Base-by-base conservation (phyloP, 2,329 filamentous ascomycete species). In the Zalaria obscura region DNA sequence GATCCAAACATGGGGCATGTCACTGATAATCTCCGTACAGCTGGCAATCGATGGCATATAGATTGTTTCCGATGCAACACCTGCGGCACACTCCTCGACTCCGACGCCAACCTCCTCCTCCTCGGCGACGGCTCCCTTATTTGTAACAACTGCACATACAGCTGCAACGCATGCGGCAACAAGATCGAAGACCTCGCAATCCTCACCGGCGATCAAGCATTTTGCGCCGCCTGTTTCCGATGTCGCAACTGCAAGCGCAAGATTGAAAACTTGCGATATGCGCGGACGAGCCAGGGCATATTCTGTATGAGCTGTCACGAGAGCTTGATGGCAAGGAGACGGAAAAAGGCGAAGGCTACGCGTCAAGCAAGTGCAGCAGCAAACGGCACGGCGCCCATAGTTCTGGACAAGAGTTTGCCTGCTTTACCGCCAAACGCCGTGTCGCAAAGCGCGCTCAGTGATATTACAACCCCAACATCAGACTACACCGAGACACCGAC, bases 251-350 rank as follows among this genome's bases (percentile, higher is more conserved):
- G 91, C 72, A 98, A 96, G 69, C 79, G 84, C 59, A 95, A 95
- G 69, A 98, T 98, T 46, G 91, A 98, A 64, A 98, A 98, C 60
- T 71, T 98, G 49, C 80, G 89, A 60, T 98, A 96, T 76, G 91
- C 91, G 41, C 79, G 91, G 56, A 98, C 91, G 1, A 95, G 89
- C 5, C 91, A 96, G 63, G 91, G 91, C 46, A 98, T 98, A 53
- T 96, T 98, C 59, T 98, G 91, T 67, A 98, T 98, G 91, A 87
- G 81, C 56, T 98, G 91, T 60, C 91, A 98, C 58, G 91, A 98
- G 63, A 91, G 86, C 27, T 66, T 98, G 40, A 96, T 96, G 87
- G 86, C 89, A 39, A 74, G 89, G 48, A 75, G 89, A 49, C 76
- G 86, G 55, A 95, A 96, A 66, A 87, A 85, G 61, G 80, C 81